A percentile compares a stretch with the other conserved stretches of the same genome.
These are phyloP conservation scores for Sodiomyces alkalinus DNA, from an alignment of 2,329 filamentous ascomycete species.

Conservation along the genomic window DNA sequence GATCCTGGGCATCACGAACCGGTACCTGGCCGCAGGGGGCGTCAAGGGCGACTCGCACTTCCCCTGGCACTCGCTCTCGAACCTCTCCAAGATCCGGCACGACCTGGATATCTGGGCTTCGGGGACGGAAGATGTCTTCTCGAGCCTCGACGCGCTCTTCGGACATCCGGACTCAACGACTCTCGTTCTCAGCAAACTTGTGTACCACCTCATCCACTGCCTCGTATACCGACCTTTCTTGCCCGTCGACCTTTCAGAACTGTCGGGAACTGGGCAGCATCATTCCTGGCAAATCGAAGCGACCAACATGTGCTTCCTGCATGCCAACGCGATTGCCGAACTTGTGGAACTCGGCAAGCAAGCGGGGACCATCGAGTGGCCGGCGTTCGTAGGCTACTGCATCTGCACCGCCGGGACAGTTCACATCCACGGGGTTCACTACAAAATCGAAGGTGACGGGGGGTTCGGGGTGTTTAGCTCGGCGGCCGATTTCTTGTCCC, in stretches of 20 bases:
- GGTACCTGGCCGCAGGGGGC: conserved; percentile 70
- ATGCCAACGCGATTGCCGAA: conserved; percentile 78
- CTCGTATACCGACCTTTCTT: conserved; percentile 78
- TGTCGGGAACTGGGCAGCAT: conserved; percentile 67
- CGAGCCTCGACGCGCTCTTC: conserved; percentile 59
- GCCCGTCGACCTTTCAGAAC: conserved; percentile 67
- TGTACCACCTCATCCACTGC: conserved; percentile 78
- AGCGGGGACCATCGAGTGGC: conserved; percentile 65
- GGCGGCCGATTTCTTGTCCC: conserved; percentile 53
- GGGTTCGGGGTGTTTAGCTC: conserved; percentile 48
- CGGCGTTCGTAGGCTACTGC: conserved; percentile 74
- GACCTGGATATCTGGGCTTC: conserved; percentile 77
- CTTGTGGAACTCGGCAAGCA: conserved; percentile 66
- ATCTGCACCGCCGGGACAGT: conserved; percentile 78
- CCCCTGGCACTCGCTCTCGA: conserved; percentile 78
- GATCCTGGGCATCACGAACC: conserved; percentile 69
- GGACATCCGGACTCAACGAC: conserved; percentile 65
- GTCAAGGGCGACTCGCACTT: conserved; percentile 85
- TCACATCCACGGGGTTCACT: conserved; percentile 74
- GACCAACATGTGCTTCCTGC: conserved; percentile 72
- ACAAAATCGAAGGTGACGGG: conserved; percentile 39
- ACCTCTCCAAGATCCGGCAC: conserved; percentile 71
- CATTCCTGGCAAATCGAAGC: conserved; percentile 90
- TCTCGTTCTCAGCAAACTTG: conserved; percentile 67
- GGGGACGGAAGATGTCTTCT: conserved; percentile 65